Percentiles rank a stretch among this genome's conserved stretches.
phyloP scores from a whole-genome alignment of 768 basidiomycete species.

The Cantharellus anzutake region DNA sequence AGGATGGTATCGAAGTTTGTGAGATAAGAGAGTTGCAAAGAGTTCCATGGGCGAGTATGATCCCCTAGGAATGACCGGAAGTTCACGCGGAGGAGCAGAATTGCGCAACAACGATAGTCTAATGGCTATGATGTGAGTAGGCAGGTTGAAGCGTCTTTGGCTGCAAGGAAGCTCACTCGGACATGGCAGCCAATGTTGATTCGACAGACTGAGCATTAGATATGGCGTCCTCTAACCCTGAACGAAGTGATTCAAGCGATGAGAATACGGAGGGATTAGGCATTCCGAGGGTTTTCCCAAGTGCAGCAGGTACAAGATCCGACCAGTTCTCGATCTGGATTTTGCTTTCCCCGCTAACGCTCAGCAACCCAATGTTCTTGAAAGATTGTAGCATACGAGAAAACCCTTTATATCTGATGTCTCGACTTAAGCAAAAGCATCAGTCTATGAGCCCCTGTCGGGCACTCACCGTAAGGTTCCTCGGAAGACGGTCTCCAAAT shows the following conservation, averaged over 20 bases:
- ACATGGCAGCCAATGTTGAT: too few species aligned
- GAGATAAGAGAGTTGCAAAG: slow-evolving; percentile 50
- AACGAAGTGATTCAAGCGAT: too few species aligned
- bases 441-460: neutral
- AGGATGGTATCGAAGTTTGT: slow-evolving; percentile 46
- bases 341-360: slow-evolving; percentile 15
- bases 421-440: neutral
- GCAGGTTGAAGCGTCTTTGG: too few species aligned
- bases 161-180: too few species aligned
- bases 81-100: neutral
- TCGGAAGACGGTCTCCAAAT: slow-evolving; percentile 48
- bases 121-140: too few species aligned
- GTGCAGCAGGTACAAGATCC: slow-evolving; percentile 13
- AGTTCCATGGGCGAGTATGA: slow-evolving; percentile 36
- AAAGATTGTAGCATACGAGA: slow-evolving; percentile 54
- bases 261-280: too few species aligned
- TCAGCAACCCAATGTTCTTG: slow-evolving; percentile 48
- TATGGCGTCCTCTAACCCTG: too few species aligned
- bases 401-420: slow-evolving; percentile 69
- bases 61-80: slow-evolving; percentile 8
- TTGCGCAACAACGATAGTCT: too few species aligned
- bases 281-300: too few species aligned
- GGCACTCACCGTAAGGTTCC: slow-evolving; percentile 55
- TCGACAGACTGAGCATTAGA: too few species aligned
- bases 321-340: slow-evolving; percentile 23